Percentiles rank a stretch among this genome's conserved stretches.
phyloP scores from a whole-genome alignment of 2,329 filamentous ascomycete genomes.

The Fusarium duplospermum region DNA sequence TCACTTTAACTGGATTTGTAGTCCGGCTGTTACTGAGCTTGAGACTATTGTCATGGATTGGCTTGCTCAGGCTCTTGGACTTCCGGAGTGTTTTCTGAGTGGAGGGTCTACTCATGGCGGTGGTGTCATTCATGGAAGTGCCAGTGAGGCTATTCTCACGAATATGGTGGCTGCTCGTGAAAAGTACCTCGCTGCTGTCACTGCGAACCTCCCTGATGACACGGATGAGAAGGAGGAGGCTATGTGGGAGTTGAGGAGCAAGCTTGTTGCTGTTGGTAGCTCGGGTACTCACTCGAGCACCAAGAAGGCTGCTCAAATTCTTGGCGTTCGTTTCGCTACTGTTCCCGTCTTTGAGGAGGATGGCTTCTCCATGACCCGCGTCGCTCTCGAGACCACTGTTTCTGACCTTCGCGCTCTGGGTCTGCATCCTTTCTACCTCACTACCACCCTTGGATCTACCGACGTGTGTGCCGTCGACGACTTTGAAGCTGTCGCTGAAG shows the following conservation, averaged over 20 bases:
- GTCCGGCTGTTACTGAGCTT: slow-evolving; percentile 89
- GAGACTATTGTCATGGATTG: slow-evolving; percentile 95
- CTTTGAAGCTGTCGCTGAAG: slow-evolving; percentile 73
- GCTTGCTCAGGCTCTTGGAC: slow-evolving; percentile 79
- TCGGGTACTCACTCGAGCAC: slow-evolving; percentile 85
- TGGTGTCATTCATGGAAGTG: slow-evolving; percentile 93
- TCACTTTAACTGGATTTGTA: slow-evolving; percentile 98
- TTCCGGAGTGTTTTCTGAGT: slow-evolving; percentile 81
- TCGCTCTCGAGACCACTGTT: slow-evolving; percentile 70
- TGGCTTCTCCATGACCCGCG: slow-evolving; percentile 77
- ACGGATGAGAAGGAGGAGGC: slow-evolving; percentile 76
- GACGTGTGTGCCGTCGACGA: slow-evolving; percentile 90
- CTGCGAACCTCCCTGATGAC: slow-evolving; percentile 60
- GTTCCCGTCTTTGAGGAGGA: slow-evolving; percentile 72
- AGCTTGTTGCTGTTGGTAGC: slow-evolving; percentile 82
- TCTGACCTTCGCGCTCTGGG: slow-evolving; percentile 74
- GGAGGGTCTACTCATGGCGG: slow-evolving; percentile 78
- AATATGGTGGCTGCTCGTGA: slow-evolving; percentile 90
- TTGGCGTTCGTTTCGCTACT: slow-evolving; percentile 82
- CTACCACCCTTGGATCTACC: slow-evolving; percentile 86
- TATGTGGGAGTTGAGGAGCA: slow-evolving; percentile 64
- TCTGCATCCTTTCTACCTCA: slow-evolving; percentile 88
- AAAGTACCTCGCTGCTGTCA: slow-evolving; percentile 74
- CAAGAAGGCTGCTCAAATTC: slow-evolving; percentile 87
- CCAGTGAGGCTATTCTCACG: slow-evolving; percentile 87